Conservation (phyloP, 2,329 filamentous ascomycete species). For the Mycosphaerella arachidis region DNA sequence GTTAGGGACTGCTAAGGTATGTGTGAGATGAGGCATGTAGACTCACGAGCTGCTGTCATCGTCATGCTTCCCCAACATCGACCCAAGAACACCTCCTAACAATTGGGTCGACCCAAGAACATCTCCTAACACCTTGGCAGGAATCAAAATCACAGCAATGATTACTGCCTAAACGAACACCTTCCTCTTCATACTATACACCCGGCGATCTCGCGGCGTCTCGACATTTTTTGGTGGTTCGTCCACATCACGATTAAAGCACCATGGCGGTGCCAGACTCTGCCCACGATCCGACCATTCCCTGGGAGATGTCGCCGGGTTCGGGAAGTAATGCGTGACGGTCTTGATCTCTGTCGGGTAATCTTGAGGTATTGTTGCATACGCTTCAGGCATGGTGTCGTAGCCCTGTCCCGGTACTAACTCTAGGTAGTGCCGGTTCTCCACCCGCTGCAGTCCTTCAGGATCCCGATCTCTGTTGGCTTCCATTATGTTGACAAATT, state of each 20-base stretch:
- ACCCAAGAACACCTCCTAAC: no score
- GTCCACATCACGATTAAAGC: not conserved
- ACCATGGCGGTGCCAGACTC: conserved; percentile 3
- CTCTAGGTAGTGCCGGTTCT: conserved; percentile 8
- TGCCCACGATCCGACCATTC: no score
- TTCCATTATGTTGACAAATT: no score
- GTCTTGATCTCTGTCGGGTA: not conserved
- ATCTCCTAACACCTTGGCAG: conserved; percentile 17
- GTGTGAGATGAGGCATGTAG: no score
- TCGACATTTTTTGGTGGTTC: no score
- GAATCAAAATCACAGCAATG: conserved; percentile 9
- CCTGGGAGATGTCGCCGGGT: not conserved
- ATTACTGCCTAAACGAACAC: conserved; percentile 9
- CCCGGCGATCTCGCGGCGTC: not conserved
- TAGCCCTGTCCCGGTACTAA: conserved; percentile 6
- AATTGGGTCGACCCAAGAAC: no score
- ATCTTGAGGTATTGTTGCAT: not conserved
- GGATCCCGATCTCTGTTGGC: conserved; percentile 1
- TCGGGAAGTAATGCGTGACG: not conserved
- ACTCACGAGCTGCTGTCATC: no score
- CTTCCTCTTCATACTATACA: conserved; percentile 14
- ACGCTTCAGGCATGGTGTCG: not conserved
- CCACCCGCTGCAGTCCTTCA: conserved; percentile 8
- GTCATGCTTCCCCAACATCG: no score
- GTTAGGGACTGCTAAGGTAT: no score